phyloP scores from a whole-genome alignment of 2,329 filamentous ascomycete genomes.

The Amesomyces nigricolor region DNA sequence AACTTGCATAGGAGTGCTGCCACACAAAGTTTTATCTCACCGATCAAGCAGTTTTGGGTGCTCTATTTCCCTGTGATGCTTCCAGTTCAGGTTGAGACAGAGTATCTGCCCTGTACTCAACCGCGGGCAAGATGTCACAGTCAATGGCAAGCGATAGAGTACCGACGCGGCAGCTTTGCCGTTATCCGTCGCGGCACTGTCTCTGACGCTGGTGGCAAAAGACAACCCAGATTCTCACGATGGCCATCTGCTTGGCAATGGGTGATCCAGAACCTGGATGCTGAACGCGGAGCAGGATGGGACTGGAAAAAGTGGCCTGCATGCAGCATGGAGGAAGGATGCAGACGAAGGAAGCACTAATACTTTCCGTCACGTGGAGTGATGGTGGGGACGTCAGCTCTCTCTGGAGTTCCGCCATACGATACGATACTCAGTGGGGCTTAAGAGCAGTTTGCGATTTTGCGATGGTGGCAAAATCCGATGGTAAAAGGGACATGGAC shows the following conservation, averaged over 20 bases:
- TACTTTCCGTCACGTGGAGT: not conserved
- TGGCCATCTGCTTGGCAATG: not conserved
- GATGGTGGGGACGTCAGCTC: no score
- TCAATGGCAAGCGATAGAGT: not conserved
- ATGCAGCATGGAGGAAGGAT: not conserved
- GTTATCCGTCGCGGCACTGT: no score
- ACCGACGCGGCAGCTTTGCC: no score
- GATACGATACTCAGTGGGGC: no score
- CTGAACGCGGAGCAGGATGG: not conserved
- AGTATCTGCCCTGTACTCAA: not conserved
- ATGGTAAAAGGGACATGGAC: not conserved
- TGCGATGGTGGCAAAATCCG: not conserved
- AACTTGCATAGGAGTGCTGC: not conserved
- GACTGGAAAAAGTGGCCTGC: not conserved
- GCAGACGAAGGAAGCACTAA: not conserved
- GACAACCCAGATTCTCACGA: not conserved
- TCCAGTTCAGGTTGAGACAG: no score
- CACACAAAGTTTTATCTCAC: not conserved
- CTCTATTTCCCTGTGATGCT: not conserved
- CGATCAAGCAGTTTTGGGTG: no score
- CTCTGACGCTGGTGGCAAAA: not conserved
- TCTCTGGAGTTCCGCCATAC: no score
- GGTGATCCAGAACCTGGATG: not conserved
- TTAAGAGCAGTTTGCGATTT: no score
- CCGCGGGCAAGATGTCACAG: not conserved